Evolutionary conservation across 805 yeast species (phyloP).

Genomic region (Monosporozyma aerobia): DNA sequence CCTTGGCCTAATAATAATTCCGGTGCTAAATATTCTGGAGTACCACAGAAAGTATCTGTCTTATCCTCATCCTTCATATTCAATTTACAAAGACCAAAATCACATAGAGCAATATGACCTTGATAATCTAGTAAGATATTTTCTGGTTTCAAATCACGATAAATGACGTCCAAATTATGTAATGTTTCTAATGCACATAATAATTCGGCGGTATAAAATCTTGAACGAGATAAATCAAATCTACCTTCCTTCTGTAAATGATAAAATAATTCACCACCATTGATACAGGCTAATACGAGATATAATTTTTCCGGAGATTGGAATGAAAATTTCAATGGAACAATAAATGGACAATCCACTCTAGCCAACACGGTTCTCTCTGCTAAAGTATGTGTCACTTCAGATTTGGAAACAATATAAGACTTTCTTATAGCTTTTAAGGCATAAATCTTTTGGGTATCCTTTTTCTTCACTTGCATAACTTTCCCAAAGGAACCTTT

Average conservation of each 20-base stretch:
- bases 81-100: slow-evolving; percentile 91
- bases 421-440: slow-evolving; percentile 88
- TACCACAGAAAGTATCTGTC: slow-evolving; percentile 92
- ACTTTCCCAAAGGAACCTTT: slow-evolving; percentile 98
- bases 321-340: slow-evolving; percentile 90
- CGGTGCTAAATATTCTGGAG: slow-evolving; percentile 96
- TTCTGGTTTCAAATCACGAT: slow-evolving; percentile 93
- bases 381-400: slow-evolving; percentile 92
- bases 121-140: slow-evolving; percentile 89
- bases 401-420: slow-evolving; percentile 87
- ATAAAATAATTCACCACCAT: slow-evolving; percentile 94
- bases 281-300: slow-evolving; percentile 82
- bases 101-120: slow-evolving; percentile 96
- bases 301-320: slow-evolving; percentile 95
- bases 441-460: slow-evolving; percentile 90
- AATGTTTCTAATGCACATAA: slow-evolving; percentile 86
- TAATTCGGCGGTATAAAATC: slow-evolving; percentile 91
- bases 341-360: slow-evolving; percentile 90
- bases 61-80: slow-evolving; percentile 87
- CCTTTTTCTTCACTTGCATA: slow-evolving; percentile 95
- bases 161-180: slow-evolving; percentile 85
- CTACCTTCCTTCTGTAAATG: slow-evolving; percentile 87
- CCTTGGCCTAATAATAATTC: slow-evolving; percentile 87
- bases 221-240: slow-evolving; percentile 78
- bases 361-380: slow-evolving; percentile 92